phyloP scores from a whole-genome alignment of 2,329 filamentous ascomycete species.

The Tolypocladium ovalisporum region DNA sequence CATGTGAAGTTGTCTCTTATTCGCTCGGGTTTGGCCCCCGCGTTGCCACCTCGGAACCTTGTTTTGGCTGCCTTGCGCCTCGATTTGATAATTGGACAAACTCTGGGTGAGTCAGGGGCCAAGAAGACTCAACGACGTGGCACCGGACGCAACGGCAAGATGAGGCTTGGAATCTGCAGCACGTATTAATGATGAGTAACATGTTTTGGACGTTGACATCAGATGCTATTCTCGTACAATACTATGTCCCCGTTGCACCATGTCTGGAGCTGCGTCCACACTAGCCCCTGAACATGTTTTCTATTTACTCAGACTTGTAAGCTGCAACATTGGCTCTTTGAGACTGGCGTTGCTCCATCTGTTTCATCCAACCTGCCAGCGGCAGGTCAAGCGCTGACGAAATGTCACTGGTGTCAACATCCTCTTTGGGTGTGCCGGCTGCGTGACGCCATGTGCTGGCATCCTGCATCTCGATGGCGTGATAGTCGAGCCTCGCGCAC shows the following conservation, averaged over 20 bases:
- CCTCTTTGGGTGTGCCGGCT: neutral
- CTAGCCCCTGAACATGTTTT: too few relatives aligned
- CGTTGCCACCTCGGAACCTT: neutral
- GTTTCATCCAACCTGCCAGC: slow-evolving; percentile 1
- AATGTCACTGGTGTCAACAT: neutral
- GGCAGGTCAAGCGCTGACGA: slow-evolving; percentile 2
- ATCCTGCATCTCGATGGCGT: slow-evolving; percentile 9
- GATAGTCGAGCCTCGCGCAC: slow-evolving; percentile 9
- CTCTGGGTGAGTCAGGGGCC: neutral
- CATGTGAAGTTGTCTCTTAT: too few relatives aligned
- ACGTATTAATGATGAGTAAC: neutral
- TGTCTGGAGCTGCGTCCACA: neutral
- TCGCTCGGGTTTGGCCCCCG: neutral
- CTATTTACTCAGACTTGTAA: neutral
- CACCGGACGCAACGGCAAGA: neutral
- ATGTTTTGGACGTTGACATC: too few relatives aligned
- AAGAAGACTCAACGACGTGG: neutral
- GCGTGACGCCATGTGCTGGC: neutral
- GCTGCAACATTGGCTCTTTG: neutral
- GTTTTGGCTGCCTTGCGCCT: neutral
- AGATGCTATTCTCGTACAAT: neutral
- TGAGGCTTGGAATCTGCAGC: neutral
- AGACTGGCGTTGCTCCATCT: neutral
- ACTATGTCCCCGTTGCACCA: neutral
- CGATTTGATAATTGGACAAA: neutral